phyloP scores from a whole-genome alignment of 2,329 filamentous ascomycete genomes.

The Beauveria pseudobassiana region DNA sequence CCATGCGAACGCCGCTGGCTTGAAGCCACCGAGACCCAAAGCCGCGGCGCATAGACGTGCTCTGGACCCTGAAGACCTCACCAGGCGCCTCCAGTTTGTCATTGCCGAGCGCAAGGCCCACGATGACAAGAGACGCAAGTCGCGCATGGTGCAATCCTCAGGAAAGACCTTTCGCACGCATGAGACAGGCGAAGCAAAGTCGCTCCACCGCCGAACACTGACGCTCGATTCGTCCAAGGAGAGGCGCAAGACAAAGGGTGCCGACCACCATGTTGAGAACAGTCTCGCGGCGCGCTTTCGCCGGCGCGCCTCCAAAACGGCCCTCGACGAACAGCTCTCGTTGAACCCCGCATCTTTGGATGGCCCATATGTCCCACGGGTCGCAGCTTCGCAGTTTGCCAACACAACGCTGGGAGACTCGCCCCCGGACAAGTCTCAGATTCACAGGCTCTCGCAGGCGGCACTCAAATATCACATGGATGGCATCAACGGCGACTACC shows the following conservation, averaged over 20 bases:
- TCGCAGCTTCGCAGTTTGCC: slow-evolving; percentile 48
- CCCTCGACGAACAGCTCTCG: background rate
- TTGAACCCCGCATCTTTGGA: background rate
- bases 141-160: background rate
- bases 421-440: slow-evolving; percentile 27
- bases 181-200: slow-evolving; percentile 2
- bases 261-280: slow-evolving; percentile 7
- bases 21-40: slow-evolving; percentile 13
- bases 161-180: slow-evolving; percentile 6
- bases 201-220: background rate
- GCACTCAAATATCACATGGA: slow-evolving; percentile 35
- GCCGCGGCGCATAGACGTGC: slow-evolving; percentile 19
- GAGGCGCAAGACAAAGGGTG: slow-evolving; percentile 3
- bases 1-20: background rate
- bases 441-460: slow-evolving; percentile 36
- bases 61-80: slow-evolving; percentile 49
- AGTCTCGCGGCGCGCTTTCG: slow-evolving; percentile 1
- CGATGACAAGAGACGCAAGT: slow-evolving; percentile 24
- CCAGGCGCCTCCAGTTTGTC: slow-evolving; percentile 42
- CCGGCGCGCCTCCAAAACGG: slow-evolving; percentile 4
- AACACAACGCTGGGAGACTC: slow-evolving; percentile 42
- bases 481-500: slow-evolving; percentile 18
- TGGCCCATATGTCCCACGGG: slow-evolving; percentile 39
- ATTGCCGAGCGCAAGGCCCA: slow-evolving; percentile 40
- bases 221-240: slow-evolving; percentile 5